Evolutionary conservation across 306 rosid species (phyloP).

Genomic region (Dalbergia cochinchinensis): DNA sequence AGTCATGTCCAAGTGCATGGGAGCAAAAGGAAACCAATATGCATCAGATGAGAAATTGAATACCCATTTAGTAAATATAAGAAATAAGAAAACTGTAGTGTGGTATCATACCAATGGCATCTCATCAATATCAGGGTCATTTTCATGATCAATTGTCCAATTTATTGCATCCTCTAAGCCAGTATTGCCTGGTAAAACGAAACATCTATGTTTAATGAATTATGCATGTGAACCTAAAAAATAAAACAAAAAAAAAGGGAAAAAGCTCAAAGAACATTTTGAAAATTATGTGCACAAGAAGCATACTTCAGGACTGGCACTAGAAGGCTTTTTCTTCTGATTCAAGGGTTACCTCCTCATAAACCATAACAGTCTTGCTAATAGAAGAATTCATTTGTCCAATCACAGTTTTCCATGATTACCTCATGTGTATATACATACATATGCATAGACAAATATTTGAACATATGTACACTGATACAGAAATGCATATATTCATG

Average conservation of each 20-base stretch:
- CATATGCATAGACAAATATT: not conserved
- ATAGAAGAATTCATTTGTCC: not conserved
- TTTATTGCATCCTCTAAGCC: constrained; percentile 68
- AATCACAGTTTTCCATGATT: not conserved
- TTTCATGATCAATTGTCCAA: constrained; percentile 82
- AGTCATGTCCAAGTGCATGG: not conserved
- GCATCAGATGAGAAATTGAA: not conserved
- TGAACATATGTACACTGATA: too few species aligned
- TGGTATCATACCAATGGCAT: constrained; percentile 69
- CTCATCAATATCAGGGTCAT: constrained; percentile 73
- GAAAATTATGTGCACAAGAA: constrained; percentile 15
- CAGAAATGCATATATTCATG: not conserved
- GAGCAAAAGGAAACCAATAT: not conserved
- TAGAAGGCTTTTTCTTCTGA: not conserved
- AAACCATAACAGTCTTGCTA: constrained; percentile 11
- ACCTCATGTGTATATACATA: not conserved
- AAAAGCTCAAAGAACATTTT: not conserved
- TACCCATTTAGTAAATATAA: not conserved
- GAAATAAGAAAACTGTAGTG: not conserved
- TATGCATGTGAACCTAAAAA: not conserved
- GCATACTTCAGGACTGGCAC: not conserved
- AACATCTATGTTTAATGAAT: constrained; percentile 21
- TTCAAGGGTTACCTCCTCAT: not conserved
- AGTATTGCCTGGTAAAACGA: constrained; percentile 62
- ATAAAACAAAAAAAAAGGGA: not conserved